phyloP scores from a whole-genome alignment of 2,329 filamentous ascomycete genomes.

The Neonectria hederae region DNA sequence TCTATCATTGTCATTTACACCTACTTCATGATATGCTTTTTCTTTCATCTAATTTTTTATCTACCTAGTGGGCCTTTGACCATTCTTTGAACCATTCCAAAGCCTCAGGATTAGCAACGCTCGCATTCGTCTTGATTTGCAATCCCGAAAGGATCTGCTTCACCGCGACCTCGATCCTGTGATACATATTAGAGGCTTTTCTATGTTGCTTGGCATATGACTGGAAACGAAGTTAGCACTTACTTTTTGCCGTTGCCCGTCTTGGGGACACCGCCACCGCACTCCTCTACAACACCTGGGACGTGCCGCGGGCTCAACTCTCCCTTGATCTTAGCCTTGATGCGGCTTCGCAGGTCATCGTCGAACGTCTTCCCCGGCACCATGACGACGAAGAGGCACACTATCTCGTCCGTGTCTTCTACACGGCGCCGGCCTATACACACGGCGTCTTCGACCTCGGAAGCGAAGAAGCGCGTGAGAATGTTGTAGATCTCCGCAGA shows the following conservation, averaged over 20 bases:
- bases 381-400: slow-evolving; percentile 90
- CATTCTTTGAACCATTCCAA: slow-evolving; percentile 88
- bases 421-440: slow-evolving; percentile 82
- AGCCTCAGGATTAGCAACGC: slow-evolving; percentile 90
- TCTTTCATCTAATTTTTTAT: slow-evolving; percentile 1
- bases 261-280: slow-evolving; percentile 82
- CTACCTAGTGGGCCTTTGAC: slow-evolving; percentile 63
- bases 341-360: slow-evolving; percentile 66
- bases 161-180: slow-evolving; percentile 88
- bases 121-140: slow-evolving; percentile 87
- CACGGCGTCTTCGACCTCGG: slow-evolving; percentile 83
- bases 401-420: slow-evolving; percentile 82
- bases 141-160: slow-evolving; percentile 94
- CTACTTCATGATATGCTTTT: background rate
- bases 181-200: slow-evolving; percentile 23
- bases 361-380: slow-evolving; percentile 64
- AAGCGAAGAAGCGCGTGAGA: slow-evolving; percentile 82
- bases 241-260: slow-evolving; percentile 97
- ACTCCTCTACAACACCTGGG: slow-evolving; percentile 82
- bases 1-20: background rate
- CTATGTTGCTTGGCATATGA: background rate
- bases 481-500: slow-evolving; percentile 97
- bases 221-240: slow-evolving; percentile 46
- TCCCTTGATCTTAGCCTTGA: slow-evolving; percentile 75
- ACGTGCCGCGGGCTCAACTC: slow-evolving; percentile 92